Evolutionary conservation across 1,139 yeast species (phyloP), one percentile per base, ranked within the genome.

Genomic region (Sugiyamaella novakii): DNA sequence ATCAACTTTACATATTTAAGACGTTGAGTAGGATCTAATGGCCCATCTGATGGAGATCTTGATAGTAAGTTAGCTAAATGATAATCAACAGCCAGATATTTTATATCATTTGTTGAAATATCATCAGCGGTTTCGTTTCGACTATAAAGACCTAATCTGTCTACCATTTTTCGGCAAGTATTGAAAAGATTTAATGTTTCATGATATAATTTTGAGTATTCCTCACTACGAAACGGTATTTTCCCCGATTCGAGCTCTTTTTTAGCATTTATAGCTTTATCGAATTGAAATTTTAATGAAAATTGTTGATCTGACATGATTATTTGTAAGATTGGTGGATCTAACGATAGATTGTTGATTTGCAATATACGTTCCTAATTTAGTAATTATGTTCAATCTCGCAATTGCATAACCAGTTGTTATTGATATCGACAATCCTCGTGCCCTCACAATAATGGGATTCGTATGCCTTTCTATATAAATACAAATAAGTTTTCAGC

Each of bases 61-160:
- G 66, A 68, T 31, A 59, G 41, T 12, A 62, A 50, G 24, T 63
- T 64, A 0, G 78, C 86, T 42, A 79, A 57, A 52, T 77, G 75
- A 62, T 69, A 83, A 45, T 76, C 74, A 1, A 80, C 57, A 18
- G 74, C 70, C 40, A 83, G 62, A 56, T 76, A 84, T 29, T 77
- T 78, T 3, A 84, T 63, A 49, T 82, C 79, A 25, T 63, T 63
- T 1, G 85, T 78, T 39, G 74, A 69, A 8, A 84, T 60, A 57
- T 84, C 92, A 2, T 75, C 79, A 6, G 81, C 57, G 2, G 66
- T 59, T 59, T 84, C 91, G 59, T 83, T 83, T 18, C 70, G 70
- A 57, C 86, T 80, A 66, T 81, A 84, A 36, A 84, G 63, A 21
- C 73, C 68, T 33, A 78, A 63, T 37, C 58, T 57, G 12, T 60